phyloP scores from a whole-genome alignment of 2,329 filamentous ascomycete species.

The Clathrospora elynae region DNA sequence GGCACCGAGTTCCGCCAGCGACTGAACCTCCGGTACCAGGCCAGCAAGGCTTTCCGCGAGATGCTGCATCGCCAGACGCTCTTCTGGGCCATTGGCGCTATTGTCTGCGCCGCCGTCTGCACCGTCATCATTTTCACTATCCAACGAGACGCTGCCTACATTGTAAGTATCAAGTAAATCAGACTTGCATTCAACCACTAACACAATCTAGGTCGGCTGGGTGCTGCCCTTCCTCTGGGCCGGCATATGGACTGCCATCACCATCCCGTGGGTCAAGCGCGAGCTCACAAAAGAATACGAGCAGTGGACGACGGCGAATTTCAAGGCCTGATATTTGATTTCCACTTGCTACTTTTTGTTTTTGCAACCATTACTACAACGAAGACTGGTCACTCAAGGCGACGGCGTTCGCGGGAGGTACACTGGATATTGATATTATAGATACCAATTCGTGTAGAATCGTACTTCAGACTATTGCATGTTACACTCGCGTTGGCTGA shows the following conservation, averaged over 20 bases:
- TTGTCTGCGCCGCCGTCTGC: constrained; percentile 48
- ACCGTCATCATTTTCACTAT: constrained; percentile 57
- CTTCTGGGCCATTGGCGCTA: constrained; percentile 58
- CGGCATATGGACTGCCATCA: constrained; percentile 53
- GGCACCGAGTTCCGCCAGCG: constrained; percentile 59
- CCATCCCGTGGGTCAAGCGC: constrained; percentile 53
- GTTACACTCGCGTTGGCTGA: background rate
- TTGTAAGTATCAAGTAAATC: constrained; percentile 42
- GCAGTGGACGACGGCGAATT: constrained; percentile 45
- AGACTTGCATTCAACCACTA: constrained; percentile 8
- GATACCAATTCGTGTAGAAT: constrained; percentile 14
- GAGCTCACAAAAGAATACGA: constrained; percentile 44
- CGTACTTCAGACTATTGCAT: background rate
- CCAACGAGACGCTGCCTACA: constrained; percentile 54
- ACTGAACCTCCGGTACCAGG: constrained; percentile 59
- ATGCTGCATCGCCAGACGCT: constrained; percentile 59
- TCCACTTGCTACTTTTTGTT: constrained; percentile 1
- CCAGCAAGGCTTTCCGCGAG: constrained; percentile 58
- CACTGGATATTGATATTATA: constrained; percentile 6
- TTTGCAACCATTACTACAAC: constrained; percentile 6
- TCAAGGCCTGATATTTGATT: constrained; percentile 39
- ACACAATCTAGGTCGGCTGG: constrained; percentile 51
- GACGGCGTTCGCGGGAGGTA: constrained; percentile 12
- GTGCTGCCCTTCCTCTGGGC: constrained; percentile 57
- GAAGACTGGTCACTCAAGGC: constrained; percentile 9